A percentile compares a stretch with the other conserved stretches of the same genome.
phyloP scores from a whole-genome alignment of 75 land plant genomes.

The Azolla pinnata region DNA sequence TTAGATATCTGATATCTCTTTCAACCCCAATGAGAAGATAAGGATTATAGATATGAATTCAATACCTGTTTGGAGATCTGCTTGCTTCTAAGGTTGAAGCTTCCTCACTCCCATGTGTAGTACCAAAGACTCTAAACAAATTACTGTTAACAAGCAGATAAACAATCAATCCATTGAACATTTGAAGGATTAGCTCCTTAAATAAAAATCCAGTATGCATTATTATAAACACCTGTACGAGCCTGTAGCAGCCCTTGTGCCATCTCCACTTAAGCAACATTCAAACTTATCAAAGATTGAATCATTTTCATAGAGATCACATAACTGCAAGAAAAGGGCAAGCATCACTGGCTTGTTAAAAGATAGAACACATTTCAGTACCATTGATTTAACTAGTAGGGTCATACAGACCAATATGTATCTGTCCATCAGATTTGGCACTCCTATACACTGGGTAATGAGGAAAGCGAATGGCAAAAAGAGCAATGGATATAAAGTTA shows the following conservation, averaged over 20 bases:
- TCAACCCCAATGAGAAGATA: not conserved
- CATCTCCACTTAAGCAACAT: constrained; percentile 77
- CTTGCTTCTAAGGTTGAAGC: constrained; percentile 53
- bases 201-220: not conserved
- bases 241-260: constrained; percentile 69
- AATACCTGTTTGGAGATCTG: constrained; percentile 32
- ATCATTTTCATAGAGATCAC: constrained; percentile 77
- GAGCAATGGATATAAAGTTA: no score
- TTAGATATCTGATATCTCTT: not conserved
- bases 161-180: not conserved
- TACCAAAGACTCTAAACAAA: constrained; percentile 90
- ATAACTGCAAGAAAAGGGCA: no score
- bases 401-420: no score
- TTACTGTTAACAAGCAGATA: constrained; percentile 44
- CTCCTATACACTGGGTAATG: no score
- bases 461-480: no score
- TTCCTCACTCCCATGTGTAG: constrained; percentile 67
- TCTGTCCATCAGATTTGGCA: no score
- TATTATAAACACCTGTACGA: constrained; percentile 42
- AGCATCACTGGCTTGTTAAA: no score
- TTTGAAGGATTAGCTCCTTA: not conserved
- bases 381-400: no score
- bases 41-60: not conserved
- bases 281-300: constrained; percentile 86
- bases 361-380: no score